Evolutionary conservation across 2,329 filamentous ascomycete genomes (phyloP).

Genomic region (Fusarium goolgardi): DNA sequence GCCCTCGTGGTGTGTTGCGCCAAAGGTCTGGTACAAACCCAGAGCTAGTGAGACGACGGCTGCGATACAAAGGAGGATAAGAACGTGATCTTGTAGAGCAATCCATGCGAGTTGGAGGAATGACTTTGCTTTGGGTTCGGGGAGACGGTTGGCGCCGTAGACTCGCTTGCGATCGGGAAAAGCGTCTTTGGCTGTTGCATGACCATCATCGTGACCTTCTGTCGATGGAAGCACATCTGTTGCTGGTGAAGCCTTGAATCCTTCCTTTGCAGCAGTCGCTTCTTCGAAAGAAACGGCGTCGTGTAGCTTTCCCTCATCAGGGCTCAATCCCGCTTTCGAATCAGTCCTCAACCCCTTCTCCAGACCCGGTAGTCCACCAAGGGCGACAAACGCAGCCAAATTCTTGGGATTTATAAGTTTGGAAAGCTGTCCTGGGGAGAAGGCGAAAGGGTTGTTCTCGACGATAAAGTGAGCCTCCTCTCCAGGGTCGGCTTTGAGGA

Average conservation of each 20-base stretch:
- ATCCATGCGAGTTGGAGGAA: slow-evolving; percentile 72
- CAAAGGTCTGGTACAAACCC: slow-evolving; percentile 74
- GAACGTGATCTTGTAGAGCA: slow-evolving; percentile 74
- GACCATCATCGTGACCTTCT: not conserved
- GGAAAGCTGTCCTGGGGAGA: slow-evolving; percentile 79
- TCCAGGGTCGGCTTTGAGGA: slow-evolving; percentile 75
- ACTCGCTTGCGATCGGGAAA: slow-evolving; percentile 37
- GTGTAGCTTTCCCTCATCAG: slow-evolving; percentile 74
- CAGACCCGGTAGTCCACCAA: slow-evolving; percentile 79
- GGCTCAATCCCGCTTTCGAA: slow-evolving; percentile 74
- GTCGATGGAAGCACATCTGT: not conserved
- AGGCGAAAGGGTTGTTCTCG: slow-evolving; percentile 83
- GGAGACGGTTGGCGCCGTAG: slow-evolving; percentile 62
- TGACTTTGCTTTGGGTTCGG: slow-evolving; percentile 70
- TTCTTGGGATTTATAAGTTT: slow-evolving; percentile 90
- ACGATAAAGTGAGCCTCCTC: slow-evolving; percentile 78
- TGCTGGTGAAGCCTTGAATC: not conserved
- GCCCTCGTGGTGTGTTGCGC: slow-evolving; percentile 55
- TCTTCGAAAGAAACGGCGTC: slow-evolving; percentile 76
- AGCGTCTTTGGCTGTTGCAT: slow-evolving; percentile 17
- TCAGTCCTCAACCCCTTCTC: slow-evolving; percentile 80
- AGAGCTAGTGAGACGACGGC: slow-evolving; percentile 74
- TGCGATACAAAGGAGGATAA: slow-evolving; percentile 73
- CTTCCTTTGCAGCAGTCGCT: slow-evolving; percentile 52
- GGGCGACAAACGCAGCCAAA: slow-evolving; percentile 77